Base-by-base conservation (phyloP, 139 green algal species). In the Limnomonas spitsbergensis region DNA sequence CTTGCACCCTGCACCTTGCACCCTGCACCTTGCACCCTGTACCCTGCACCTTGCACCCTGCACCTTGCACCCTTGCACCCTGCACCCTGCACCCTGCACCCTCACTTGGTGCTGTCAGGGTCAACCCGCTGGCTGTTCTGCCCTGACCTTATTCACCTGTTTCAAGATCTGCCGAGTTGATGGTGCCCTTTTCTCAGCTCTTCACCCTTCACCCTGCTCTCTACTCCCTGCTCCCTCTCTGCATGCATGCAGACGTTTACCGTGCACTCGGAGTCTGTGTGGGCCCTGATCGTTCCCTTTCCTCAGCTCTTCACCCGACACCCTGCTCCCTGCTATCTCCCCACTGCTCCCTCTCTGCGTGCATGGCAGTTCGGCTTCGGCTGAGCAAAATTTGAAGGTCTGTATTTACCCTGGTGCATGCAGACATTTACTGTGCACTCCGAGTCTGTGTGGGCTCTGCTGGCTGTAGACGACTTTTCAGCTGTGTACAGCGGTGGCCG, bases 191-290 rank as follows among this genome's bases (percentile, higher is more conserved):
- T 66, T 7, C 4, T 36, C 4, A 76, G 9, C 14, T 76, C n/a
- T n/a, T n/a, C n/a, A n/a, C n/a, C n/a, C n/a, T 7, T 35, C 4
- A 70, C 4, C 1, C 73, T 31, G 47, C 47, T 68, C 26, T 2
- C 73, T 39, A 3, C 38, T 27, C 29, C 9, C 71, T 56, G 31
- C 32, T 52, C 29, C 36, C 35, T 31, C 77, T 29, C 27, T 88
- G n/a, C n/a, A n/a, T n/a, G n/a, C n/a, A n/a, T n/a, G n/a, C n/a
- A 89, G 82, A 93, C 89, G 0, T 83, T 91, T 32, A 81, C 81
- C 0, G 74, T 94, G n/a, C 94, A 98, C 84, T 91, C 75, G 0
- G 94, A 97, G 87, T 90, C 78, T 37, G 94, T 98, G 32, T 98
- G 94, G 94, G 80, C 81, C 37, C 80, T 68, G 53, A 3, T 66